Evolutionary conservation across 2,329 filamentous ascomycete genomes (phyloP), one percentile per base, ranked within the genome.

Genomic region (Westerdykella ornata): DNA sequence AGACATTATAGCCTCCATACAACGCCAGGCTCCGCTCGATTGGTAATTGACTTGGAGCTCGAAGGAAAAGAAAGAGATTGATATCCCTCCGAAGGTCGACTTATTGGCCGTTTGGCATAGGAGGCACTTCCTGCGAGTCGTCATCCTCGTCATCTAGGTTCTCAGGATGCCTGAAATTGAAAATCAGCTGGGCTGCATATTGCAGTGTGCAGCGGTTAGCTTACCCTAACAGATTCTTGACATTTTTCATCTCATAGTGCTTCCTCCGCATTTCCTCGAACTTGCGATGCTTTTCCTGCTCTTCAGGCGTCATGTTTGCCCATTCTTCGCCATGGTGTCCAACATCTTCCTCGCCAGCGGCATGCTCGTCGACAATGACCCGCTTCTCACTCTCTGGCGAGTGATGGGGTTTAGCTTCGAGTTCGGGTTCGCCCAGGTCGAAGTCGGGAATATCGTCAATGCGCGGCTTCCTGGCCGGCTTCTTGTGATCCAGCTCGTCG

Each of bases 191-290:
- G 22, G n/a, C 12, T 36, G 20, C 12, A 31, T 13, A 29, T 19
- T 9, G 18, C 9, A 6, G 28, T 16, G 28, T n/a, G 12, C 9
- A 13, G 18, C 33, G 12, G 22, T 35, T 28, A 12, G 53, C 60
- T 34, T 66, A 83, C 81, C 88, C 89, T 51, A 98, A 77, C 39
- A 97, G 70, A 59, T 82, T 79, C 58, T 92, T 94, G 44, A 96
- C 88, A 60, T 92, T 85, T 70, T 80, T 88, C 92, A 98, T 98
- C 75, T 98, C 92, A 68, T 98, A 98, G 68, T 98, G 92, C 72
- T 82, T 90, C 81, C 92, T 96, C 60, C 92, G 80, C 73, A 88
- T 76, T 70, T 86, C 76, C 71, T 96, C 89, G 65, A 98, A 98
- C 63, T 85, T 81, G 61, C 77, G 80, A 68, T 98, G 92, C 74